phyloP scores from a whole-genome alignment of 164 flowering plant genomes.

The Vitis rupestris region DNA sequence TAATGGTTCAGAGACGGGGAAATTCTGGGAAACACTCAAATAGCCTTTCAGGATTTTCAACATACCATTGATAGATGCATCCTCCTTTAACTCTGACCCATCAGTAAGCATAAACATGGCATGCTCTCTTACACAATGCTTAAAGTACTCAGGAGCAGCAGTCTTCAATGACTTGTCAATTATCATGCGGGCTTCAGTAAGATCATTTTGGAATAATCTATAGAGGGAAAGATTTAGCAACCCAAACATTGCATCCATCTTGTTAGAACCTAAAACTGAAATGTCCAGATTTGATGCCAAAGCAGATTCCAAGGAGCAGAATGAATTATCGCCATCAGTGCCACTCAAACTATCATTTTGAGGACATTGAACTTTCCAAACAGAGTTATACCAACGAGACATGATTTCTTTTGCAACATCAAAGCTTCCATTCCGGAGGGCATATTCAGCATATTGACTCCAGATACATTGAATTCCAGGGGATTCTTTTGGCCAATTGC shows the following conservation, averaged over 20 bases:
- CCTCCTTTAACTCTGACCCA: constrained; percentile 25
- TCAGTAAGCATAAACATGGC: constrained; percentile 39
- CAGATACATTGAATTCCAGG: constrained; percentile 79
- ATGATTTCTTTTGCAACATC: constrained; percentile 48
- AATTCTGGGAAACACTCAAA: constrained; percentile 31
- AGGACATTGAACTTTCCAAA: constrained; percentile 29
- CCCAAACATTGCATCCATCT: constrained; percentile 54
- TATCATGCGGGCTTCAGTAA: constrained; percentile 46
- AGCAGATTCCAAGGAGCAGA: constrained; percentile 10
- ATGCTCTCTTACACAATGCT: constrained; percentile 60
- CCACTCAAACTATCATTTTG: constrained; percentile 13
- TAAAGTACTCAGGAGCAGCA: constrained; percentile 42
- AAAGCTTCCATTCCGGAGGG: constrained; percentile 43
- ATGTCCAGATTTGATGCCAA: constrained; percentile 17
- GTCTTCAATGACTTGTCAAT: constrained; percentile 51
- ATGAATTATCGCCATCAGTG: constrained; percentile 9
- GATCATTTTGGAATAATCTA: constrained; percentile 47
- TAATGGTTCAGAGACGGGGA: constrained; percentile 36
- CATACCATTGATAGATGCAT: constrained; percentile 17
- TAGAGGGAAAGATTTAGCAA: constrained; percentile 66
- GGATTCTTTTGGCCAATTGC: constrained; percentile 58
- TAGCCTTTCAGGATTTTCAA: constrained; percentile 37
- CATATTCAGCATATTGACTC: constrained; percentile 76
- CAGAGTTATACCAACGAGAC: constrained; percentile 57
- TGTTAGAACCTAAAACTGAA: constrained; percentile 8